Evolutionary conservation across 305 asterid genomes (phyloP).

Genomic region (Stenogyne calaminthoides): DNA sequence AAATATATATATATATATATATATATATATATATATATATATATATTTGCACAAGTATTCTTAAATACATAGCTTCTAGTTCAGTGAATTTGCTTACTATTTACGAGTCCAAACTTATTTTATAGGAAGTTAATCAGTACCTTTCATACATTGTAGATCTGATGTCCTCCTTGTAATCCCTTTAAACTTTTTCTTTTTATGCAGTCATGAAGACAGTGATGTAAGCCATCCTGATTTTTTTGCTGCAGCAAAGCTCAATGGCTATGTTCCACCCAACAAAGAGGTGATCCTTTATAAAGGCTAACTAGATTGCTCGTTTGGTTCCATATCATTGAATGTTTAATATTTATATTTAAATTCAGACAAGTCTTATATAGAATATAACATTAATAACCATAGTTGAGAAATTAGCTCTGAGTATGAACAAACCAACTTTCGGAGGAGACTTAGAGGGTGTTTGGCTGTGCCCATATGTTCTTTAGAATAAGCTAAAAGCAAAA

Average conservation of each 20-base stretch:
- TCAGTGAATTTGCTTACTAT: not conserved
- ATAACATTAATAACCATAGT: not conserved
- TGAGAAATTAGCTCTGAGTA: slow-evolving; percentile 6
- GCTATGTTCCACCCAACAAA: slow-evolving; percentile 88
- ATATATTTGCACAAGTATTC: no score
- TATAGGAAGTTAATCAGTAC: not conserved
- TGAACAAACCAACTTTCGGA: not conserved
- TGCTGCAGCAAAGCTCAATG: slow-evolving; percentile 76
- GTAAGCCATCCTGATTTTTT: slow-evolving; percentile 98
- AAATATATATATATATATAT: no score
- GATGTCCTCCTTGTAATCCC: slow-evolving; percentile 11
- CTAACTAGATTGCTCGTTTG: slow-evolving; percentile 15
- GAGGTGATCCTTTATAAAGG: slow-evolving; percentile 58
- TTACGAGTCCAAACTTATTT: slow-evolving; percentile 2
- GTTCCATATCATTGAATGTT: slow-evolving; percentile 15
- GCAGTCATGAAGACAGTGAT: slow-evolving; percentile 89
- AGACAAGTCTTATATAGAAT: not conserved
- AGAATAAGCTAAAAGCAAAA: not conserved
- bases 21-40: no score
- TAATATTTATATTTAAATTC: not conserved
- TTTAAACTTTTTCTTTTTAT: slow-evolving; percentile 24
- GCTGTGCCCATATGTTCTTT: not conserved
- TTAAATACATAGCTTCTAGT: not conserved
- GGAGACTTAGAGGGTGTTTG: not conserved
- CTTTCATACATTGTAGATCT: slow-evolving; percentile 13